Evolutionary conservation across 164 flowering plant species (phyloP).

Genomic region (Vitis labrusca): DNA sequence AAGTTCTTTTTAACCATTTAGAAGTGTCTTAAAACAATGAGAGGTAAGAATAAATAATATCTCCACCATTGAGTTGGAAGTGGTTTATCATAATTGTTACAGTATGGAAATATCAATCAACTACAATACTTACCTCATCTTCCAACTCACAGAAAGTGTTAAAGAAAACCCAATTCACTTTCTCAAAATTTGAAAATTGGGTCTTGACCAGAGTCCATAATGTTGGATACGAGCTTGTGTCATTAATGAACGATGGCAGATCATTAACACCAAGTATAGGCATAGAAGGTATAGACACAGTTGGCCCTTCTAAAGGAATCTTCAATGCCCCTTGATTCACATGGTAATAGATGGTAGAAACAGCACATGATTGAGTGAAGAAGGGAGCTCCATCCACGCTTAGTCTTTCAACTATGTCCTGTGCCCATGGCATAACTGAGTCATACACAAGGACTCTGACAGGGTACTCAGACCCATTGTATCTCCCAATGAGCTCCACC

Average conservation of each 20-base stretch:
- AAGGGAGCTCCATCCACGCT: conserved; percentile 46
- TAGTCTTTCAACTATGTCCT: conserved; percentile 27
- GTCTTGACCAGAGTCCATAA: neutral
- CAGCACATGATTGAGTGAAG: conserved; percentile 47
- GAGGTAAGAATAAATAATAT: no score
- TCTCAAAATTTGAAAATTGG: conserved; percentile 24
- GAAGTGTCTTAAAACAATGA: no score
- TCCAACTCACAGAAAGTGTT: conserved; percentile 23
- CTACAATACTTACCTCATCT: conserved; percentile 12
- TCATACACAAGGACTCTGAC: conserved; percentile 43
- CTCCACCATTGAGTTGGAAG: no score
- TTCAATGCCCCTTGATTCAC: conserved; percentile 8
- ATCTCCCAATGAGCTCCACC: conserved; percentile 22
- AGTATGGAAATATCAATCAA: no score
- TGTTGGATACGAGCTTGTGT: conserved; percentile 10
- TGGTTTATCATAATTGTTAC: no score
- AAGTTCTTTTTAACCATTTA: no score
- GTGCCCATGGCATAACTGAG: conserved; percentile 40
- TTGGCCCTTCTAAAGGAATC: conserved; percentile 7
- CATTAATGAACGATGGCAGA: conserved; percentile 38
- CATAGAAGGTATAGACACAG: conserved; percentile 24
- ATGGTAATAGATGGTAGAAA: conserved; percentile 29
- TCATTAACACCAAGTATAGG: conserved; percentile 32
- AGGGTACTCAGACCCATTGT: conserved; percentile 3
- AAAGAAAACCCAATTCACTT: conserved; percentile 19